phyloP scores from a whole-genome alignment of 345 rosid genomes.

The Passiflora organensis region DNA sequence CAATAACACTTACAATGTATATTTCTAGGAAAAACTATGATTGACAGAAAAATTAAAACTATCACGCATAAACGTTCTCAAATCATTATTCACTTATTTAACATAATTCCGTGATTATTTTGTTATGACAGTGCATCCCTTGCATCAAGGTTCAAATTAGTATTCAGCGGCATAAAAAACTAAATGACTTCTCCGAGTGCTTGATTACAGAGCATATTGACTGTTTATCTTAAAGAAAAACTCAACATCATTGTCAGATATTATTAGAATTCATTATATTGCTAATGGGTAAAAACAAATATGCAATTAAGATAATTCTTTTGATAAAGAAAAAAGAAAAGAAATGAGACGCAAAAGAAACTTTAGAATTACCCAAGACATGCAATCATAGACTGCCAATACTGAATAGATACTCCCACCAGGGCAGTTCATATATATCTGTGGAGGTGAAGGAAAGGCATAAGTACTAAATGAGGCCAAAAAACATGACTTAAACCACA shows the following conservation, averaged over 20 bases:
- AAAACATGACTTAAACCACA: constrained; percentile 3
- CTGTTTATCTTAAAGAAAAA: too few relatives aligned
- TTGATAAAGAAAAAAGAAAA: not conserved
- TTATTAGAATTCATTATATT: too few relatives aligned
- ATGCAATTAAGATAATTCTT: too few relatives aligned
- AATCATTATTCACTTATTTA: not conserved
- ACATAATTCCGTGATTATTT: not conserved
- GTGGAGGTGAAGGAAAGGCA: constrained; percentile 12
- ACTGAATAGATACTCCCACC: constrained; percentile 92
- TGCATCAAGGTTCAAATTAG: not conserved
- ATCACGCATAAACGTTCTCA: not conserved
- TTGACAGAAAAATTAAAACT: not conserved
- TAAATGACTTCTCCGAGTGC: too few relatives aligned
- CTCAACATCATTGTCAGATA: too few relatives aligned
- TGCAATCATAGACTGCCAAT: constrained; percentile 90
- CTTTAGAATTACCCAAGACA: constrained; percentile 68
- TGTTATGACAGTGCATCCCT: not conserved
- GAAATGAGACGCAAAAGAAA: not conserved
- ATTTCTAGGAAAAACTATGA: not conserved
- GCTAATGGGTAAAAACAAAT: not conserved
- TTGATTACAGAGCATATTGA: too few relatives aligned
- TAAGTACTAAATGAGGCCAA: constrained; percentile 6
- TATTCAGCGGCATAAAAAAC: not conserved
- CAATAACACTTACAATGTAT: not conserved
- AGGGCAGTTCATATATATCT: constrained; percentile 86